Evolutionary conservation across 2,329 filamentous ascomycete genomes (phyloP).

Genomic region (Colletotrichum orchidophilum): DNA sequence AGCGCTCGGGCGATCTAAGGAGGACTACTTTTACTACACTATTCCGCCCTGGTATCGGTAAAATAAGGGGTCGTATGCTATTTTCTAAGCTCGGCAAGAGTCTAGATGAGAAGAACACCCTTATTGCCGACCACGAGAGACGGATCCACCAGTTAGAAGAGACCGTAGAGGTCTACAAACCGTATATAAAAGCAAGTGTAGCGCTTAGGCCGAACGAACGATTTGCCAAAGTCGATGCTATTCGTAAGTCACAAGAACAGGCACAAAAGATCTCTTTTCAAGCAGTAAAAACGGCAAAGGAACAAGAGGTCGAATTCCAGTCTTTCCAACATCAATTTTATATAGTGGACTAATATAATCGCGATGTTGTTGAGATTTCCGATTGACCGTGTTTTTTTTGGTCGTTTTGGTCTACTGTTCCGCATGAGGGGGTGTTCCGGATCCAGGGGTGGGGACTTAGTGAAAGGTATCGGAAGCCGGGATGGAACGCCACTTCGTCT

Average conservation of each 20-base stretch:
- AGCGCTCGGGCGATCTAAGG: neutral
- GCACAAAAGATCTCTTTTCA: no score
- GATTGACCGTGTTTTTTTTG: no score
- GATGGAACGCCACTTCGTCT: neutral
- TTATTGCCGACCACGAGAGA: neutral
- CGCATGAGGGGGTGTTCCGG: no score
- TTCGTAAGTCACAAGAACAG: neutral
- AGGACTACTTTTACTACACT: neutral
- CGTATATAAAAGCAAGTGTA: no score
- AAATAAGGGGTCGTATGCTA: neutral
- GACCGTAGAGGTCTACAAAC: neutral
- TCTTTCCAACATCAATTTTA: neutral
- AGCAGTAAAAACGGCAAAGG: neutral
- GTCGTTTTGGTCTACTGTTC: no score
- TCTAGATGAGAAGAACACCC: neutral
- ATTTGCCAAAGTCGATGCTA: neutral
- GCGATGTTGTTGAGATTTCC: neutral
- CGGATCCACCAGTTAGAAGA: neutral
- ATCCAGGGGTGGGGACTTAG: neutral
- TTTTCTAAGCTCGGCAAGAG: neutral
- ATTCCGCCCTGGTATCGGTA: neutral
- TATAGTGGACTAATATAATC: no score
- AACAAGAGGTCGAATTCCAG: neutral
- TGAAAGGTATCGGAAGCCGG: neutral
- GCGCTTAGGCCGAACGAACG: neutral